Evolutionary conservation across 176 grass and related monocot species (phyloP).

Genomic region (Carex myosuroides): DNA sequence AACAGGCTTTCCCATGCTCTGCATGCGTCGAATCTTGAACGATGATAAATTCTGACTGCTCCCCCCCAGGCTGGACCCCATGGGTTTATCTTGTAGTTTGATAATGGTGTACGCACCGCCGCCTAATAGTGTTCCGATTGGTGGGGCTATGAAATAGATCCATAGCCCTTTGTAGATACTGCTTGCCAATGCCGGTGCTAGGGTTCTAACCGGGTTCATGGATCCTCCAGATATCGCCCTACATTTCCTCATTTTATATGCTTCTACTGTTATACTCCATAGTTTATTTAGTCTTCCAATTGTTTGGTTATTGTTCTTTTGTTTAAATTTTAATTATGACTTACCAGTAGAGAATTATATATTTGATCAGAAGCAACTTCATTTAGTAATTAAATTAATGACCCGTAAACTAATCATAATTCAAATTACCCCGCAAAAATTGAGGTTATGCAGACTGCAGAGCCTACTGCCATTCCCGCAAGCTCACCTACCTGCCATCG

Average conservation of each 20-base stretch:
- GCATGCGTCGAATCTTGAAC: constrained; percentile 82
- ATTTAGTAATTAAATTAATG: background rate
- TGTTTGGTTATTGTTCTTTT: background rate
- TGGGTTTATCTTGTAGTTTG: constrained; percentile 34
- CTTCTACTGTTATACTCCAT: background rate
- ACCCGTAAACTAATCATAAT: background rate
- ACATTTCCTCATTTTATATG: constrained; percentile 34
- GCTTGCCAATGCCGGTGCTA: constrained; percentile 90
- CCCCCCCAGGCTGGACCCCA: constrained; percentile 14
- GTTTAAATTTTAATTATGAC: background rate
- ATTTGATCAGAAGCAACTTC: background rate
- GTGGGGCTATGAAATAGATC: constrained; percentile 85
- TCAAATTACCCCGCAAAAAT: constrained; percentile 83
- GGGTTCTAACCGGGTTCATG: constrained; percentile 94
- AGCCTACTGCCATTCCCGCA: constrained; percentile 86
- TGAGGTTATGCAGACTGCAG: constrained; percentile 98
- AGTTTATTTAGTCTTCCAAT: background rate
- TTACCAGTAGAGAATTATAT: background rate
- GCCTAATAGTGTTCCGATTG: constrained; percentile 58
- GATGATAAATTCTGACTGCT: constrained; percentile 51
- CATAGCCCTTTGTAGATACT: constrained; percentile 55
- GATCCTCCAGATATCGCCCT: constrained; percentile 95
- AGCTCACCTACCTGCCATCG: constrained; percentile 84
- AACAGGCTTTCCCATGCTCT: constrained; percentile 49
- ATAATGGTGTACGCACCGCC: constrained; percentile 69